Evolutionary conservation across 2,329 filamentous ascomycete species (phyloP).

Genomic region (Colletotrichum abscissum): DNA sequence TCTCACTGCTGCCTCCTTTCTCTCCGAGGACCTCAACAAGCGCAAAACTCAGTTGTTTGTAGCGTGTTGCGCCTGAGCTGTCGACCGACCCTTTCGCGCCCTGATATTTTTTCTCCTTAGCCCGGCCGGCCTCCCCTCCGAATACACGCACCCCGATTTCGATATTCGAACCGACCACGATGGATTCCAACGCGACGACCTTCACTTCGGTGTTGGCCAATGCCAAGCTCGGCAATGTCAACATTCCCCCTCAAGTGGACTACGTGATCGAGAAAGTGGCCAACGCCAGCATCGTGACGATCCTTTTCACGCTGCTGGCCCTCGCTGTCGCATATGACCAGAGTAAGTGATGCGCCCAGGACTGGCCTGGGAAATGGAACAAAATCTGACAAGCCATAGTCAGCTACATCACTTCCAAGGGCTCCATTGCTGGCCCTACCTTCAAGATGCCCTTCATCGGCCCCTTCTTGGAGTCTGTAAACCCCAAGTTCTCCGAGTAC

Average conservation of each 20-base stretch:
- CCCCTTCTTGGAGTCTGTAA: constrained; percentile 92
- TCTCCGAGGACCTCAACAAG: constrained; percentile 3
- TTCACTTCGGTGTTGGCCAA: constrained; percentile 77
- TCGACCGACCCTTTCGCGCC: constrained; percentile 8
- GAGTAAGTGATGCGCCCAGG: constrained; percentile 66
- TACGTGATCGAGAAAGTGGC: constrained; percentile 65
- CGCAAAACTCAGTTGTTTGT: background rate
- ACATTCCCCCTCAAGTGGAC: constrained; percentile 67
- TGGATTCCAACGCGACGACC: constrained; percentile 72
- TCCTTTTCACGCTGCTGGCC: constrained; percentile 77
- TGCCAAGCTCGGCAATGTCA: constrained; percentile 61
- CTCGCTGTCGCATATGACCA: constrained; percentile 88
- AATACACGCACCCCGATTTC: background rate
- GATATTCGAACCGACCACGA: constrained; percentile 40
- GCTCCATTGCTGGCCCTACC: constrained; percentile 77
- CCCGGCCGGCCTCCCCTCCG: background rate
- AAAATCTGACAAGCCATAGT: constrained; percentile 59
- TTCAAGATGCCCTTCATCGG: constrained; percentile 90
- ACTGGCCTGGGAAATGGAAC: background rate
- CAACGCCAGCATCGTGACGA: constrained; percentile 67
- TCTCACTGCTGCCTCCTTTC: background rate
- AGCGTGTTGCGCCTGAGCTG: constrained; percentile 1
- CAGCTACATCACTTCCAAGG: constrained; percentile 80
- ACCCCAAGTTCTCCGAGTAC: constrained; percentile 93
- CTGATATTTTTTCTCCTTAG: background rate